Evolutionary conservation across 1,139 yeast genomes (phyloP).

Genomic region (Wickerhamiella pararugosa): DNA sequence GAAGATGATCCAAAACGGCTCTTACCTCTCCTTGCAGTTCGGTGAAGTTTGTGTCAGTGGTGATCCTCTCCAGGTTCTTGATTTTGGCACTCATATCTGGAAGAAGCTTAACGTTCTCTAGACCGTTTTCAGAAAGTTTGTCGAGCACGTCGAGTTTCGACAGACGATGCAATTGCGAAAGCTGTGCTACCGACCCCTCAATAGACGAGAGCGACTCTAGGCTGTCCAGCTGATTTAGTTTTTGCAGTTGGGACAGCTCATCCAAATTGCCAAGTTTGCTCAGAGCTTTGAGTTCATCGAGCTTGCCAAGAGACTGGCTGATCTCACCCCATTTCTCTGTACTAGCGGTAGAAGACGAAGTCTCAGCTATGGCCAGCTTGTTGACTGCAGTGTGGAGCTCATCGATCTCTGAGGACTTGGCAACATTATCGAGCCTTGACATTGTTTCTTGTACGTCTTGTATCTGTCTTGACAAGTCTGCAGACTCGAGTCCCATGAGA

Average conservation of each 20-base stretch:
- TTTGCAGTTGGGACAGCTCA: background rate
- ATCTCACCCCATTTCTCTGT: no score
- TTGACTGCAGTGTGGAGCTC: no score
- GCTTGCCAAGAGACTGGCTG: background rate
- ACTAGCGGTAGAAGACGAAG: no score
- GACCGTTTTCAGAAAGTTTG: background rate
- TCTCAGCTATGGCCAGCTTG: no score
- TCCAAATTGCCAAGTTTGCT: conserved; percentile 3
- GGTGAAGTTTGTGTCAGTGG: background rate
- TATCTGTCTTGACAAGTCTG: no score
- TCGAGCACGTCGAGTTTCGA: background rate
- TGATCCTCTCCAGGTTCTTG: background rate
- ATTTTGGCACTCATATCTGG: background rate
- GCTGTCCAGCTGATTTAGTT: conserved; percentile 1
- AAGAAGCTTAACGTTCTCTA: background rate
- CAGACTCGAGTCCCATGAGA: no score
- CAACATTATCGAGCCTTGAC: no score
- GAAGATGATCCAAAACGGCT: conserved; percentile 15
- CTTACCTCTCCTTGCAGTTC: conserved; percentile 14
- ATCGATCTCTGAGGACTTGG: no score
- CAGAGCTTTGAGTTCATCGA: background rate
- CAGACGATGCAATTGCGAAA: background rate
- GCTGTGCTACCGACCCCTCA: background rate
- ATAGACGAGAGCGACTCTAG: background rate
- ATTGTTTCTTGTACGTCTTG: no score